Evolutionary conservation across 2,329 filamentous ascomycete species (phyloP).

Genomic region (Penicillium palitans): DNA sequence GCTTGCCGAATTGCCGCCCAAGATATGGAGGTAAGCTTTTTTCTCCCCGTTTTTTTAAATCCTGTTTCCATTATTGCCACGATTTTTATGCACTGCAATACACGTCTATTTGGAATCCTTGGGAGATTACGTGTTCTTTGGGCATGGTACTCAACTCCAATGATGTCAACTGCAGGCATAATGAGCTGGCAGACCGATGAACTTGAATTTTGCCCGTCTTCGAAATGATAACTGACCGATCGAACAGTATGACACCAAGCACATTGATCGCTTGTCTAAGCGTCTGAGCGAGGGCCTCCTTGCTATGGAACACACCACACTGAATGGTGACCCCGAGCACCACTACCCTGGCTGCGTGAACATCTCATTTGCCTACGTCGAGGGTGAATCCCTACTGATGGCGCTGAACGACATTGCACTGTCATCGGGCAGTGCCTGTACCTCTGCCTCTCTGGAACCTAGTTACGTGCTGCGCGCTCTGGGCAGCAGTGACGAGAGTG

Average conservation of each 20-base stretch:
- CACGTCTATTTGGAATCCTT: slow-evolving; percentile 79
- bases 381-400: slow-evolving; percentile 97
- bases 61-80: slow-evolving; percentile 19
- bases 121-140: slow-evolving; percentile 37
- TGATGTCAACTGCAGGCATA: slow-evolving; percentile 67
- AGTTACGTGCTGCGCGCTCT: slow-evolving; percentile 93
- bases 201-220: background rate
- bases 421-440: slow-evolving; percentile 95
- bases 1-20: slow-evolving; percentile 88
- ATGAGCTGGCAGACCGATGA: slow-evolving; percentile 50
- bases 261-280: slow-evolving; percentile 79
- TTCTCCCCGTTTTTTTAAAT: slow-evolving; percentile 17
- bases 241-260: slow-evolving; percentile 81
- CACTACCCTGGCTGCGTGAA: slow-evolving; percentile 98
- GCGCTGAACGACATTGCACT: slow-evolving; percentile 96
- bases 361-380: slow-evolving; percentile 96
- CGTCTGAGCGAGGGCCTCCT: slow-evolving; percentile 80
- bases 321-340: slow-evolving; percentile 79
- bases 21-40: slow-evolving; percentile 77
- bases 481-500: slow-evolving; percentile 94
- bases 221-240: slow-evolving; percentile 12
- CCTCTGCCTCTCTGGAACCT: slow-evolving; percentile 92
- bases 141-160: slow-evolving; percentile 47
- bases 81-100: slow-evolving; percentile 79
- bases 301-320: slow-evolving; percentile 83